Evolutionary conservation across 257 asterid genomes (phyloP).

Genomic region (Henckelia pumila): DNA sequence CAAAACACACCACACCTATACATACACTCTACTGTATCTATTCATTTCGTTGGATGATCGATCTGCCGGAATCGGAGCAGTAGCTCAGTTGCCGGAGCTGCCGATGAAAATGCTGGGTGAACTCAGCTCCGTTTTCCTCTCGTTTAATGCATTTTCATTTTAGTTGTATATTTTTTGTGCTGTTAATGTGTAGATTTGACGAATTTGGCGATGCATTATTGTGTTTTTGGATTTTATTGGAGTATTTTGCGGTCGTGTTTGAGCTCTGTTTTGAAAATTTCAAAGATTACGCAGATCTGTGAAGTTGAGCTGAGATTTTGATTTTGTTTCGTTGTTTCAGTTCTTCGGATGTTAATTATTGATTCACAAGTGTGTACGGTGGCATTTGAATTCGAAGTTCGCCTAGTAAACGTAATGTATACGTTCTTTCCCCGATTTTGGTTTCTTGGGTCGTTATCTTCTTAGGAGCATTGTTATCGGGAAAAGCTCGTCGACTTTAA

Average conservation of each 20-base stretch:
- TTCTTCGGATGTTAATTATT: neutral
- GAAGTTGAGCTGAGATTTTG: slow-evolving; percentile 12
- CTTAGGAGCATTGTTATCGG: neutral
- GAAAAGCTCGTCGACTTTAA: neutral
- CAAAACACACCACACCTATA: neutral
- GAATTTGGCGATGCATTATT: neutral
- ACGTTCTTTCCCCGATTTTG: slow-evolving; percentile 1
- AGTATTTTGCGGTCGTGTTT: neutral
- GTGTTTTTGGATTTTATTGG: neutral
- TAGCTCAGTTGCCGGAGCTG: slow-evolving; percentile 42
- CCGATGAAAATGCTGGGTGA: slow-evolving; percentile 33
- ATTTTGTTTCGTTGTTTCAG: neutral
- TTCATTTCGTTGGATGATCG: slow-evolving; percentile 32
- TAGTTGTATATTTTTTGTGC: neutral
- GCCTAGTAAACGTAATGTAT: slow-evolving; percentile 9
- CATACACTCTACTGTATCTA: slow-evolving; percentile 16
- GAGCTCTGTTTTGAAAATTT: slow-evolving; percentile 29
- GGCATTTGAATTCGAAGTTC: slow-evolving; percentile 1
- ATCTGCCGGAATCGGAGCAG: slow-evolving; percentile 38
- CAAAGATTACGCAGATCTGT: slow-evolving; percentile 34
- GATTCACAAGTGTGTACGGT: neutral
- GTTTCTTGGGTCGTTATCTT: neutral
- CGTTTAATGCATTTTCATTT: neutral
- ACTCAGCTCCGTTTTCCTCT: slow-evolving; percentile 31
- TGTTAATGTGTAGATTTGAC: neutral